Evolutionary conservation across 2,329 filamentous ascomycete genomes (phyloP).

Genomic region (Trichoderma pleuroti): DNA sequence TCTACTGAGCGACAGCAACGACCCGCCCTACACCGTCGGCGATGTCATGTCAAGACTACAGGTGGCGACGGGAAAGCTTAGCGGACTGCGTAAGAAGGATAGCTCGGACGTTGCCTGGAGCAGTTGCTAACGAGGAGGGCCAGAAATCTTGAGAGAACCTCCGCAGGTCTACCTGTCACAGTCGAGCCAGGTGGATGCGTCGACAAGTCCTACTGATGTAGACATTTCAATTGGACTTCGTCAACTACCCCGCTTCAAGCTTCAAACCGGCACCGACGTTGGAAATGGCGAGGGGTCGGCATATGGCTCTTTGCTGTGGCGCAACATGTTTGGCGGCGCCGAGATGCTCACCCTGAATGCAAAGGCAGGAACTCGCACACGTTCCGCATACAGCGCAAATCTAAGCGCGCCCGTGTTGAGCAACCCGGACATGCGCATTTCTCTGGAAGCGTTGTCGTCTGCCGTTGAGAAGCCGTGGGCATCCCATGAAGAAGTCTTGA

Average conservation of each 20-base stretch:
- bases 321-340: conserved; percentile 92
- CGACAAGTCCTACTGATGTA: conserved; percentile 70
- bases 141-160: conserved; percentile 82
- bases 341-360: conserved; percentile 86
- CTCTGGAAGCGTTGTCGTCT: conserved; percentile 76
- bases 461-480: conserved; percentile 89
- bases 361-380: conserved; percentile 82
- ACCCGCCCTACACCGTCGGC: conserved; percentile 69
- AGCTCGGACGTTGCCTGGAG: conserved; percentile 6
- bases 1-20: conserved; percentile 65
- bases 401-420: conserved; percentile 80
- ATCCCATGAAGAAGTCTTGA: conserved; percentile 85
- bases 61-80: conserved; percentile 67
- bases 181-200: conserved; percentile 64
- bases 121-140: conserved; percentile 27
- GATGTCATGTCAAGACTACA: conserved; percentile 74
- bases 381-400: conserved; percentile 84
- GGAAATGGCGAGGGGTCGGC: conserved; percentile 93
- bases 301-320: conserved; percentile 79
- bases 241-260: conserved; percentile 77
- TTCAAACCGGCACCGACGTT: conserved; percentile 92
- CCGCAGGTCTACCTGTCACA: conserved; percentile 80
- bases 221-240: conserved; percentile 79
- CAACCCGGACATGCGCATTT: conserved; percentile 76
- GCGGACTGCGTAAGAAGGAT: conserved; percentile 66